A percentile compares a stretch with the other conserved stretches of the same genome.
Conservation (phyloP, 1,284 basidiomycete genomes). For the Chondrostereum purpureum region DNA sequence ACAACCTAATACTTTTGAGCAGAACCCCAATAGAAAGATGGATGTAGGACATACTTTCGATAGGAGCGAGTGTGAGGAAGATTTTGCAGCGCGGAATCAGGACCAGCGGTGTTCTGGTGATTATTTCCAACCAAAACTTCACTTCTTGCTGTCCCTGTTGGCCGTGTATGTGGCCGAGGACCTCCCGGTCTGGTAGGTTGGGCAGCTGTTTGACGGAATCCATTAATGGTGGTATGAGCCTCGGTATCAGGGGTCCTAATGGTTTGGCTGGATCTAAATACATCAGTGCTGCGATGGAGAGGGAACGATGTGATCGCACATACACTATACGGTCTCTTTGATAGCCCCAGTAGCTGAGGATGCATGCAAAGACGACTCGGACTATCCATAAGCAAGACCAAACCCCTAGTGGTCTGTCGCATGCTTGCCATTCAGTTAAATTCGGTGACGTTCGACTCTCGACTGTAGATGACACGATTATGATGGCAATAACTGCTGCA, state of each 20-base stretch:
- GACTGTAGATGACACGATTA: conserved; percentile 42
- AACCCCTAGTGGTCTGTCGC: conserved; percentile 57
- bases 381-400: conserved; percentile 70
- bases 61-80: conserved; percentile 24
- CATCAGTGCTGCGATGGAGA: conserved; percentile 3
- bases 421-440: conserved; percentile 58
- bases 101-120: neutral
- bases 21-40: neutral
- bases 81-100: conserved; percentile 1
- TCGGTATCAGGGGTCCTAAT: conserved; percentile 4
- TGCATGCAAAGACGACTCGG: conserved; percentile 45
- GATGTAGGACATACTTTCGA: conserved; percentile 28
- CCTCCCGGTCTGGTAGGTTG: neutral
- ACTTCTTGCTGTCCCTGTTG: neutral
- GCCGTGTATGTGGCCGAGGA: conserved; percentile 2
- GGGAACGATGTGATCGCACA: conserved; percentile 17
- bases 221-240: conserved; percentile 12
- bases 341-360: conserved; percentile 58
- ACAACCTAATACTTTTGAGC: conserved; percentile 52
- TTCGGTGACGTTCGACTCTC: conserved; percentile 40
- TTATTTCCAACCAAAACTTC: neutral
- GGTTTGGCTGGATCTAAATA: conserved; percentile 11
- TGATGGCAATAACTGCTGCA: conserved; percentile 45
- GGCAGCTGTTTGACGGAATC: neutral
- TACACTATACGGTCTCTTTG: conserved; percentile 39